phyloP scores from a whole-genome alignment of 2,329 filamentous ascomycete genomes.

The Alternaria sp. region DNA sequence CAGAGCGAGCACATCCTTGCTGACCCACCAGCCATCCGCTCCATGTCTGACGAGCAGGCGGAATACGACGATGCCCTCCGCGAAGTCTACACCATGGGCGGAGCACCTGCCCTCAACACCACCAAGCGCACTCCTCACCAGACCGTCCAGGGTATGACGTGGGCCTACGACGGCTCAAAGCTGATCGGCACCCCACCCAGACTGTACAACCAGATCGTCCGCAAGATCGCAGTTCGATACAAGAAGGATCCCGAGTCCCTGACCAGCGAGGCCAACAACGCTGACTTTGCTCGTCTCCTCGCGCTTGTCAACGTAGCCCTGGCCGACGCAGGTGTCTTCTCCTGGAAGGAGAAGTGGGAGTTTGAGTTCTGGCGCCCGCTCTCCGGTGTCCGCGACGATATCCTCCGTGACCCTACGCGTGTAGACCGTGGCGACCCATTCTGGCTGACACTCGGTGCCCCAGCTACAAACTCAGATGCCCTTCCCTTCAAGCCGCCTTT shows the following conservation, averaged over 20 bases:
- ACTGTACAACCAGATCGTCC: constrained; percentile 31
- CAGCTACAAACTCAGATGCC: constrained; percentile 31
- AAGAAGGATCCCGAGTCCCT: constrained; percentile 1
- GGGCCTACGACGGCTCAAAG: constrained; percentile 24
- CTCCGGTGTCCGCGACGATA: constrained; percentile 32
- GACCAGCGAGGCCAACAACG: constrained; percentile 27
- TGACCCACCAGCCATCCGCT: constrained; percentile 19
- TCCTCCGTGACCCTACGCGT: constrained; percentile 24
- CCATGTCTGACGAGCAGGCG: not conserved
- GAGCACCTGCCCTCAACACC: constrained; percentile 11
- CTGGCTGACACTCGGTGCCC: constrained; percentile 31
- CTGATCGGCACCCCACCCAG: constrained; percentile 28
- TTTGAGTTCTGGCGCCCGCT: constrained; percentile 41
- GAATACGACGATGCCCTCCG: constrained; percentile 21
- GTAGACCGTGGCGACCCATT: constrained; percentile 27
- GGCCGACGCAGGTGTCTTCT: constrained; percentile 37
- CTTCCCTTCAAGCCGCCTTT: constrained; percentile 36
- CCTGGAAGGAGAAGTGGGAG: constrained; percentile 38
- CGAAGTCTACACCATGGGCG: constrained; percentile 18
- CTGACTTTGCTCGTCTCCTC: constrained; percentile 36
- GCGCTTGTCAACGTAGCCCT: constrained; percentile 32
- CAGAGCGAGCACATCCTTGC: constrained; percentile 19
- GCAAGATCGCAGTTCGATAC: constrained; percentile 29
- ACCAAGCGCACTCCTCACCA: constrained; percentile 20
- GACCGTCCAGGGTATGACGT: constrained; percentile 17